A percentile compares a stretch with the other conserved stretches of the same genome.
phyloP scores from a whole-genome alignment of 306 rosid species.

The Alnus glutinosa region DNA sequence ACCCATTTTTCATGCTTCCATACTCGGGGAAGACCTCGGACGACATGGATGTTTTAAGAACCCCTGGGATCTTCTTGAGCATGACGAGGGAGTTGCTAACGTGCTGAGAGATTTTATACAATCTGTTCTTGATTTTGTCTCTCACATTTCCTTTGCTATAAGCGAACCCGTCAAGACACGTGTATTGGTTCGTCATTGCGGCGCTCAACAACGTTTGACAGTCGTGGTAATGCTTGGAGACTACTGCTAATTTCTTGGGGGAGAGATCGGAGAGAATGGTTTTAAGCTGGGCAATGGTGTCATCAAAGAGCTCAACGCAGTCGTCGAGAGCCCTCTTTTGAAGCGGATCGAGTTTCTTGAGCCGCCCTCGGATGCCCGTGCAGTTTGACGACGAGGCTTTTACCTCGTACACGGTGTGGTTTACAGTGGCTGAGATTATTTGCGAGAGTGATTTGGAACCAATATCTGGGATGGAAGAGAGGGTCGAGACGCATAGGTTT shows the following conservation, averaged over 20 bases:
- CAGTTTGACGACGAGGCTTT: constrained; percentile 52
- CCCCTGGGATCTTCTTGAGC: constrained; percentile 64
- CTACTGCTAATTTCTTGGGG: not conserved
- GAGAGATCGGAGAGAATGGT: constrained; percentile 46
- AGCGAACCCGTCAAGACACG: constrained; percentile 83
- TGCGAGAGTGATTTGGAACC: constrained; percentile 56
- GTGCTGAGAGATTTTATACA: constrained; percentile 44
- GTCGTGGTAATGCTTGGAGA: constrained; percentile 30
- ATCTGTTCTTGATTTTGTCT: constrained; percentile 27
- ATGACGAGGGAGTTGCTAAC: constrained; percentile 71
- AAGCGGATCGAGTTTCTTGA: constrained; percentile 19
- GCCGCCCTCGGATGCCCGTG: constrained; percentile 22
- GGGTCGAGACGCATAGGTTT: constrained; percentile 67
- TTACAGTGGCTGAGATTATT: constrained; percentile 43
- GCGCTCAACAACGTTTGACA: constrained; percentile 65
- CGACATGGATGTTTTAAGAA: not conserved
- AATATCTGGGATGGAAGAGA: constrained; percentile 56
- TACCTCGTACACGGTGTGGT: constrained; percentile 49
- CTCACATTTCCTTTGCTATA: constrained; percentile 36
- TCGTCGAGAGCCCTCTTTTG: constrained; percentile 69
- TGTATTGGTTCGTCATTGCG: constrained; percentile 82
- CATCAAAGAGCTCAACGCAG: constrained; percentile 59
- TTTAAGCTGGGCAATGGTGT: constrained; percentile 49
- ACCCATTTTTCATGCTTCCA: constrained; percentile 52
- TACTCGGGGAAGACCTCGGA: constrained; percentile 48